phyloP scores from a whole-genome alignment of 2,329 filamentous ascomycete species.

The Thelonectria discophora region DNA sequence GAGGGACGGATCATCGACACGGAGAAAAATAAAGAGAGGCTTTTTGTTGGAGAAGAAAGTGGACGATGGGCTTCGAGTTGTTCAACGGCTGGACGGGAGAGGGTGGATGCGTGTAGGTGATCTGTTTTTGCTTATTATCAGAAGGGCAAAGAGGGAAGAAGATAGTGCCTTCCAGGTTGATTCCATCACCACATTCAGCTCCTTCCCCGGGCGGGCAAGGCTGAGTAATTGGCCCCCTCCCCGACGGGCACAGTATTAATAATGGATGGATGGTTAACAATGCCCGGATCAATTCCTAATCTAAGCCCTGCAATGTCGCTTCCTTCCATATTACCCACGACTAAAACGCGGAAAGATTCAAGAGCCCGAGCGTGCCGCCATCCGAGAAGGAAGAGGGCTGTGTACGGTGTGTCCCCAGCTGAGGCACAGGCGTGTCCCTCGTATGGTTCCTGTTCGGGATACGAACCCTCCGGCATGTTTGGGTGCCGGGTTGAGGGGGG shows the following conservation, averaged over 20 bases:
- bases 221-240: neutral
- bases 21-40: neutral
- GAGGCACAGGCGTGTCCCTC: neutral
- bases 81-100: too few species aligned
- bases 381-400: neutral
- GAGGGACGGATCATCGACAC: neutral
- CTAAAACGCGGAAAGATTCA: neutral
- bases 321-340: neutral
- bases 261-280: neutral
- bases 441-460: slow-evolving; percentile 6
- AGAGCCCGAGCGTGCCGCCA: neutral
- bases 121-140: too few species aligned
- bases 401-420: too few species aligned
- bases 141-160: too few species aligned
- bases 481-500: slow-evolving; percentile 6
- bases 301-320: slow-evolving; percentile 20
- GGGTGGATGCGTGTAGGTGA: too few species aligned
- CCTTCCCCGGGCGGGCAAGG: neutral
- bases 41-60: neutral
- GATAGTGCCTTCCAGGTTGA: too few species aligned
- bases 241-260: neutral
- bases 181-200: too few species aligned
- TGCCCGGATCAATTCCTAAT: neutral
- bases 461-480: slow-evolving; percentile 14
- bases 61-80: too few species aligned